Conservation (phyloP, 2,329 filamentous ascomycete species). For the Penicillium verrucosum region DNA sequence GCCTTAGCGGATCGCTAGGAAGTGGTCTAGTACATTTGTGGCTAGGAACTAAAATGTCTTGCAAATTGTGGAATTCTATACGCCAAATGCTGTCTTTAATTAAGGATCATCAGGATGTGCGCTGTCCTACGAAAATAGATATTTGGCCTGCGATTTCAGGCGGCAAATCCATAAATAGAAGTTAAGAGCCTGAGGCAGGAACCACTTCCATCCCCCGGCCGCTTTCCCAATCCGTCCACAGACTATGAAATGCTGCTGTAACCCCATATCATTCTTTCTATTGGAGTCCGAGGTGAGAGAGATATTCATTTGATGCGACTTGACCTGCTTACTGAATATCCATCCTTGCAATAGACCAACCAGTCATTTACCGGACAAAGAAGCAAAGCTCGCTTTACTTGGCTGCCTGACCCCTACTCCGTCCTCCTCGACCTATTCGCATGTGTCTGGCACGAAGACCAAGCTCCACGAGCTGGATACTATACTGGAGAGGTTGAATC, state of each 20-base stretch:
- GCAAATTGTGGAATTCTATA: background rate
- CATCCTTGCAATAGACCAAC: background rate
- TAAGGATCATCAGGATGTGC: background rate
- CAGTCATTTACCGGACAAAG: slow-evolving; percentile 6
- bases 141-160: background rate
- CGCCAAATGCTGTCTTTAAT: background rate
- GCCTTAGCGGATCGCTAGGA: background rate
- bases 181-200: slow-evolving; percentile 14
- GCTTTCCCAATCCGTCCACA: slow-evolving; percentile 25
- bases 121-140: slow-evolving; percentile 14
- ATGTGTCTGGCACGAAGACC: slow-evolving; percentile 14
- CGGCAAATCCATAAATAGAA: background rate
- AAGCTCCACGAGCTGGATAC: slow-evolving; percentile 11
- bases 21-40: background rate
- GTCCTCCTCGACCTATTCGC: slow-evolving; percentile 12
- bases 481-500: background rate
- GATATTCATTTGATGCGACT: slow-evolving; percentile 2
- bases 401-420: slow-evolving; percentile 12
- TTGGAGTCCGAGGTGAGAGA: background rate
- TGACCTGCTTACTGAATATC: background rate
- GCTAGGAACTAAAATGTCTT: background rate
- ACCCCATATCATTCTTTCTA: slow-evolving; percentile 4
- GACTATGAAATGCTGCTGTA: slow-evolving; percentile 17
- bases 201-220: slow-evolving; percentile 8
- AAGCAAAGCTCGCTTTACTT: slow-evolving; percentile 2